Evolutionary conservation across 805 yeast species (phyloP).

Genomic region (Maudiozyma pseudohumilis): DNA sequence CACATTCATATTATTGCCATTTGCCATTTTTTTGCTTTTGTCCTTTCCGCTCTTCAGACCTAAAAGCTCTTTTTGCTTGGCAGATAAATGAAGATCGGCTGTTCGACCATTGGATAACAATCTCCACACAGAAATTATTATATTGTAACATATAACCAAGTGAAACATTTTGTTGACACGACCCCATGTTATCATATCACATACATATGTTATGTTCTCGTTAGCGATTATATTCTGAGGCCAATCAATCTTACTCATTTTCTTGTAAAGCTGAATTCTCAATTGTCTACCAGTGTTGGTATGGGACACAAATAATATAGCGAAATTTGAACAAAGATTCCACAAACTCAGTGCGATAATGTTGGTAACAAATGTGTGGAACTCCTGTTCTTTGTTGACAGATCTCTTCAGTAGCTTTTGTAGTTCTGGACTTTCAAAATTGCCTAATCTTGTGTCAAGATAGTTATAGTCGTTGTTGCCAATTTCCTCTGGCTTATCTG

Average conservation of each 20-base stretch:
- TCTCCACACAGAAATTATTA: slow-evolving; percentile 24
- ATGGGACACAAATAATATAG: slow-evolving; percentile 12
- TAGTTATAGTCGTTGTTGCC: no score
- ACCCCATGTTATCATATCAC: slow-evolving; percentile 7
- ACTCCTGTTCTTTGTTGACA: slow-evolving; percentile 34
- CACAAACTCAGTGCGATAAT: slow-evolving; percentile 24
- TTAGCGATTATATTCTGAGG: not conserved
- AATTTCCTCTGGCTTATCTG: no score
- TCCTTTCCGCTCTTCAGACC: slow-evolving; percentile 19
- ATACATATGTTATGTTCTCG: slow-evolving; percentile 6
- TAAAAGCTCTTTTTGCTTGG: slow-evolving; percentile 28
- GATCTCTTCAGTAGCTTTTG: slow-evolving; percentile 27
- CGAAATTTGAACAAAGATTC: slow-evolving; percentile 20
- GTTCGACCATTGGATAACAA: slow-evolving; percentile 25
- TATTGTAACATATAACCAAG: slow-evolving; percentile 24
- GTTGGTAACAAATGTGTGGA: slow-evolving; percentile 29
- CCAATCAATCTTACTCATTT: slow-evolving; percentile 1
- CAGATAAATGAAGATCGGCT: slow-evolving; percentile 26
- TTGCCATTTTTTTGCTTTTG: not conserved
- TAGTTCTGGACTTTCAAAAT: slow-evolving; percentile 25
- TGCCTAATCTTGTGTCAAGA: slow-evolving; percentile 14
- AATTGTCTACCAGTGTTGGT: slow-evolving; percentile 9
- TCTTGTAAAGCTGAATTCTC: not conserved
- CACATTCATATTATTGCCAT: not conserved
- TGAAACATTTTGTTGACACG: slow-evolving; percentile 21